Conservation (phyloP, 192 early-diverging fungal species). For the Ambispora gerdemannii region DNA sequence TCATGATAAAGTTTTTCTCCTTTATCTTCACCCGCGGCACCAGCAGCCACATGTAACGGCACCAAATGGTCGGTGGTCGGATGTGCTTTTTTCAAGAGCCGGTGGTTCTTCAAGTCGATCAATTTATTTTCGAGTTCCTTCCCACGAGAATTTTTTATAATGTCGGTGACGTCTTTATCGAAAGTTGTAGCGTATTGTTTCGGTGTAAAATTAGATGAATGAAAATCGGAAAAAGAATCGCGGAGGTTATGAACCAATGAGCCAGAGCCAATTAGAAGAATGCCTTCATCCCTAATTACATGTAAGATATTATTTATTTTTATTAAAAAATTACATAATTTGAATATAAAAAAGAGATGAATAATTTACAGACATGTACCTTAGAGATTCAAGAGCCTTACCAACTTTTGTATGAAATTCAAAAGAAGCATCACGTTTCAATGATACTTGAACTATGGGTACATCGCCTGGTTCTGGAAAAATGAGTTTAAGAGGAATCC, state of each 20-base stretch:
- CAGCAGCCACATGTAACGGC: conserved; percentile 64
- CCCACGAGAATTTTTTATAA: conserved; percentile 12
- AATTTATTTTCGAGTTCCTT: conserved; percentile 12
- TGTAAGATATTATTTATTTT: conserved; percentile 5
- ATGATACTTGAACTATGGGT: conserved; percentile 66
- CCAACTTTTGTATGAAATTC: conserved; percentile 55
- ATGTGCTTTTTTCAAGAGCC: conserved; percentile 49
- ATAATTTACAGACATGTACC: conserved; percentile 30
- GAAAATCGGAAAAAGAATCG: no score
- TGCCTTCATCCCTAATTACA: conserved; percentile 49
- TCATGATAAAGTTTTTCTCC: conserved; percentile 40
- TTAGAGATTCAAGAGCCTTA: conserved; percentile 44
- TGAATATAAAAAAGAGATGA: conserved; percentile 1
- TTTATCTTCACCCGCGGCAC: conserved; percentile 52
- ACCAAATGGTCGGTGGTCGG: conserved; percentile 67
- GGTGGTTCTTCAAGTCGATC: not conserved
- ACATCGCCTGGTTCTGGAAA: conserved; percentile 50
- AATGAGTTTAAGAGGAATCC: conserved; percentile 66
- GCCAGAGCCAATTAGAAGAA: conserved; percentile 66
- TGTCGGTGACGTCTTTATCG: conserved; percentile 54
- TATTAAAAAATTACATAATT: not conserved
- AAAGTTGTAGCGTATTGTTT: conserved; percentile 51
- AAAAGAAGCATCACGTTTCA: conserved; percentile 53
- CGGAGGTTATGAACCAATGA: conserved; percentile 65
- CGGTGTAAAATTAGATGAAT: conserved; percentile 33